phyloP scores from a whole-genome alignment of 768 basidiomycete genomes.

The Amanita rubescens region DNA sequence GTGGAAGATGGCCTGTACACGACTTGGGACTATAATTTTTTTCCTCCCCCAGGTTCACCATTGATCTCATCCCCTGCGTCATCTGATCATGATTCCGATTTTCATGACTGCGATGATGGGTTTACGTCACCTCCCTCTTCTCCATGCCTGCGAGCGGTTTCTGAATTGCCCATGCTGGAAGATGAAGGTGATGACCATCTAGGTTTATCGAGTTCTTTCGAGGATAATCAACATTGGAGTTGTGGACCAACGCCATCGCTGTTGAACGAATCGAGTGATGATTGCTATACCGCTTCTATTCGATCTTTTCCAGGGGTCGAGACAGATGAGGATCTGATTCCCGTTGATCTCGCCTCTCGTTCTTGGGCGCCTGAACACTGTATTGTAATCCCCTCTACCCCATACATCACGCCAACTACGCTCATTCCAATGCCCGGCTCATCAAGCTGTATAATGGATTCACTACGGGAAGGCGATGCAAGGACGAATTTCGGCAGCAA shows the following conservation, averaged over 20 bases:
- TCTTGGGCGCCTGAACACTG: conserved; percentile 4
- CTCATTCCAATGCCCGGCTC: neutral
- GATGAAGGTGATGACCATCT: neutral
- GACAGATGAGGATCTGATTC: conserved; percentile 35
- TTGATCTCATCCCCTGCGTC: conserved; percentile 17
- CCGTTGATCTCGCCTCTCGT: conserved; percentile 14
- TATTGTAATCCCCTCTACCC: conserved; percentile 4
- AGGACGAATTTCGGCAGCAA: neutral
- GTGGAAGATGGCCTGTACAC: neutral
- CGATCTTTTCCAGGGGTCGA: conserved; percentile 36
- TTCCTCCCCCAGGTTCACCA: conserved; percentile 18
- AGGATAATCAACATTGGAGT: neutral
- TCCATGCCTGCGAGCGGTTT: conserved; percentile 7
- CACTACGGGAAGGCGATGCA: neutral
- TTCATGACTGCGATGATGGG: conserved; percentile 12
- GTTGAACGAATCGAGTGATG: neutral
- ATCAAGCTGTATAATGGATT: neutral
- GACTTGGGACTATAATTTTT: neutral
- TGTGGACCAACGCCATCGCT: neutral
- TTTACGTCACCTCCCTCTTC: conserved; percentile 9
- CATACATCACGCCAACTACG: conserved; percentile 6
- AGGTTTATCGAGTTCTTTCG: neutral
- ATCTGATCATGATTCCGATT: conserved; percentile 22
- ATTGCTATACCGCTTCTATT: conserved; percentile 11
- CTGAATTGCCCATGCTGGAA: conserved; percentile 5